These are phyloP conservation scores for Annona squamosa DNA, from an alignment of 164 flowering plant species.

Conservation along the genomic window DNA sequence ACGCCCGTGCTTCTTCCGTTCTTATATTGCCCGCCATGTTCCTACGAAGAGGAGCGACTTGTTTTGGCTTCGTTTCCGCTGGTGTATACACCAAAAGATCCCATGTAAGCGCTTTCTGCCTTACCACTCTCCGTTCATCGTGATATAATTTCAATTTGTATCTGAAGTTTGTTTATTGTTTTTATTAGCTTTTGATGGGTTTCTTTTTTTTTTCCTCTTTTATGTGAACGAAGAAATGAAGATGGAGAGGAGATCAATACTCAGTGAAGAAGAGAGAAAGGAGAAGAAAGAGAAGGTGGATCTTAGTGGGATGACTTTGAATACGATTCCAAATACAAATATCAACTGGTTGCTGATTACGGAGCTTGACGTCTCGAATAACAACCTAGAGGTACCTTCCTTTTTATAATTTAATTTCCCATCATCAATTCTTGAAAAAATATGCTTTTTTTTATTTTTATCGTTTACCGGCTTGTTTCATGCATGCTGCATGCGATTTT, in stretches of 20 bases:
- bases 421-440: too few species aligned
- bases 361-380: slow-evolving; percentile 77
- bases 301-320: slow-evolving; percentile 65
- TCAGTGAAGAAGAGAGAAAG: slow-evolving; percentile 14
- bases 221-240: slow-evolving; percentile 3
- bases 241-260: slow-evolving; percentile 13
- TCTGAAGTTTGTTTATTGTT: background rate
- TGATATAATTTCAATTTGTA: background rate
- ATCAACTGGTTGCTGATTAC: slow-evolving; percentile 44
- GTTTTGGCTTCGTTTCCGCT: background rate
- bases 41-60: background rate
- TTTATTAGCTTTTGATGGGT: background rate
- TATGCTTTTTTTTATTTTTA: background rate
- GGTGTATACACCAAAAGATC: background rate
- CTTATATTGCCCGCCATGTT: background rate
- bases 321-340: slow-evolving; percentile 49
- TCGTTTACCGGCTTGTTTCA: background rate
- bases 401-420: background rate
- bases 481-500: background rate
- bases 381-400: slow-evolving; percentile 55
- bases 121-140: background rate
- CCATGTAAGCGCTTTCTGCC: background rate
- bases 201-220: background rate
- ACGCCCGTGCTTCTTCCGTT: background rate
- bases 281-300: slow-evolving; percentile 42